These are phyloP conservation scores for Rhodotorula sp. DNA, from an alignment of 1,284 basidiomycete genomes.

Conservation along the genomic window DNA sequence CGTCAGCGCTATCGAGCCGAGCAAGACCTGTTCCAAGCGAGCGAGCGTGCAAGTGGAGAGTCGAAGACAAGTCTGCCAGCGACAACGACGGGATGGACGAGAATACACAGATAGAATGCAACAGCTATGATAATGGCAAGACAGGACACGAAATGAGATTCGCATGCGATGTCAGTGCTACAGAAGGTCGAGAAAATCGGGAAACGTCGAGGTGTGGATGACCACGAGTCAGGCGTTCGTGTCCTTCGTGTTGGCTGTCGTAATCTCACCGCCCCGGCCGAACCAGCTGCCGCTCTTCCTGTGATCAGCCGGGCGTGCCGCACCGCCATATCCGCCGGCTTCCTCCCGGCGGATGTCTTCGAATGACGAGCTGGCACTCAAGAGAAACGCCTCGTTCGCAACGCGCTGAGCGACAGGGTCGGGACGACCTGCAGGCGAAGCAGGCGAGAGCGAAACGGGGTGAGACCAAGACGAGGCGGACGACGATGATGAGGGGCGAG, in stretches of 20 bases:
- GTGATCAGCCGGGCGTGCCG: not conserved
- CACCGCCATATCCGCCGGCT: conserved; percentile 14
- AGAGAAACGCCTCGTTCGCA: not conserved
- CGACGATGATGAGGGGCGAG: not conserved
- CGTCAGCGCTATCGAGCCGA: too few species aligned
- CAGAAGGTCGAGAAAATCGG: not conserved
- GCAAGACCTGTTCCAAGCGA: too few species aligned
- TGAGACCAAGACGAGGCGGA: not conserved
- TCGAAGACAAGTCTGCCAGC: not conserved
- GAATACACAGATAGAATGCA: too few species aligned
- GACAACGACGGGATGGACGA: not conserved
- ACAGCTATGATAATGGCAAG: too few species aligned
- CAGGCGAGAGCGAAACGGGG: conserved; percentile 2
- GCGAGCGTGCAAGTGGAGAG: not conserved
- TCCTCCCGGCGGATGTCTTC: conserved; percentile 23
- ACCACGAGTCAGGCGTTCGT: conserved; percentile 4
- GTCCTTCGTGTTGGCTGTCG: not conserved
- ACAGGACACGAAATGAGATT: too few species aligned
- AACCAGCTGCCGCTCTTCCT: conserved; percentile 19
- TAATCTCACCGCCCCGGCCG: conserved; percentile 10
- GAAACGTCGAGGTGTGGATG: not conserved
- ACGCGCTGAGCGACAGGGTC: conserved; percentile 26
- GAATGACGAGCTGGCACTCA: conserved; percentile 6
- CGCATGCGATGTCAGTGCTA: too few species aligned
- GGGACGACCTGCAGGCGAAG: not conserved